Evolutionary conservation across 345 rosid genomes (phyloP).

Genomic region (Excoecaria agallocha): DNA sequence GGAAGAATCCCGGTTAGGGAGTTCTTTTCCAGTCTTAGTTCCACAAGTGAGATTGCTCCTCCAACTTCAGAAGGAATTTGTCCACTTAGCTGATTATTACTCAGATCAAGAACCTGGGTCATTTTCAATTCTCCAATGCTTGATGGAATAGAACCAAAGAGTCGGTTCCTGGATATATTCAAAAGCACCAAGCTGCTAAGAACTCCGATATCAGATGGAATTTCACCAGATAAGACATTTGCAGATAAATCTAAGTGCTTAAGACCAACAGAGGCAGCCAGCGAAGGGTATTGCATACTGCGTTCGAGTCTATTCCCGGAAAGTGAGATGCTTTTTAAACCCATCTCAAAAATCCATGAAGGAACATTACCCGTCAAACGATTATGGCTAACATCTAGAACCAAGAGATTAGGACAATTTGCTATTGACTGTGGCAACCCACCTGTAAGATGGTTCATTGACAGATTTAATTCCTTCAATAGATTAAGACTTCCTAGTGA

Average conservation of each 20-base stretch:
- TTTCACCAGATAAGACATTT: constrained; percentile 31
- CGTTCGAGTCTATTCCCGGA: constrained; percentile 34
- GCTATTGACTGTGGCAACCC: constrained; percentile 38
- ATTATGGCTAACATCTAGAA: constrained; percentile 71
- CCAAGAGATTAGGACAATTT: constrained; percentile 48
- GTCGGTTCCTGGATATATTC: constrained; percentile 26
- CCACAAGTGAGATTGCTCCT: constrained; percentile 21
- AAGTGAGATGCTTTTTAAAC: constrained; percentile 39
- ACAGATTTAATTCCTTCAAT: constrained; percentile 59
- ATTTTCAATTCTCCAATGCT: constrained; percentile 19
- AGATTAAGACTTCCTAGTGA: constrained; percentile 60
- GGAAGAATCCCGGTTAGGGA: constrained; percentile 27
- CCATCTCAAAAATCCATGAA: constrained; percentile 54
- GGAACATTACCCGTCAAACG: constrained; percentile 61
- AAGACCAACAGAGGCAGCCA: constrained; percentile 19
- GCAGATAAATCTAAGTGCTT: constrained; percentile 31
- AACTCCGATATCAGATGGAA: constrained; percentile 21
- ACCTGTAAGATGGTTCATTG: constrained; percentile 59
- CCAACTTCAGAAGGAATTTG: constrained; percentile 29
- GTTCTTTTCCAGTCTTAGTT: constrained; percentile 24
- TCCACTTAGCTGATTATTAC: constrained; percentile 28
- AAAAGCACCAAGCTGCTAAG: constrained; percentile 23
- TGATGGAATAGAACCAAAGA: constrained; percentile 30
- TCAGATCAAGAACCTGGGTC: constrained; percentile 26
- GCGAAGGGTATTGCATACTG: constrained; percentile 14